Evolutionary conservation across 108 stramenopile species (phyloP).

Genomic region (Cyclotella baltica): DNA sequence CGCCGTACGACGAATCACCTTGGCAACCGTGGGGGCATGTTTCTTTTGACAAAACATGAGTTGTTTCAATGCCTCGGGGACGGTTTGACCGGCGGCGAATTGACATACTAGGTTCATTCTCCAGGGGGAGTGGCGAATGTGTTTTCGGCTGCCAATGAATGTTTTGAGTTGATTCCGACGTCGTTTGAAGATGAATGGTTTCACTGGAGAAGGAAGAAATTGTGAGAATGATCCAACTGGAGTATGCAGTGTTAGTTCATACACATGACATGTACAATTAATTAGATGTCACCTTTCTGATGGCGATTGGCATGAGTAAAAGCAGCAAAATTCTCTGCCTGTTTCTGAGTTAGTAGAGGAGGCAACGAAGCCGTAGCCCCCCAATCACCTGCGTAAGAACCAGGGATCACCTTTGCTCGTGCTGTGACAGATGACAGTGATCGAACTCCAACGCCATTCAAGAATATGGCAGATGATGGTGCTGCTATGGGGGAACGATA

Average conservation of each 20-base stretch:
- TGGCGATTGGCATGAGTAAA: constrained; percentile 39
- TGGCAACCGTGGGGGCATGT: constrained; percentile 72
- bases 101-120: constrained; percentile 81
- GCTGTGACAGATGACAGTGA: background rate
- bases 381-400: background rate
- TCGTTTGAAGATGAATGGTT: constrained; percentile 73
- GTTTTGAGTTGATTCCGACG: constrained; percentile 64
- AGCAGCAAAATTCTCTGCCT: constrained; percentile 43
- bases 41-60: constrained; percentile 73
- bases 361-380: constrained; percentile 34
- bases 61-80: constrained; percentile 84
- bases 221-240: background rate
- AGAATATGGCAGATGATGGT: background rate
- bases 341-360: constrained; percentile 31
- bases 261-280: background rate
- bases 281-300: constrained; percentile 33
- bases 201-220: constrained; percentile 41
- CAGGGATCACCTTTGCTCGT: background rate
- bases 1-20: constrained; percentile 73
- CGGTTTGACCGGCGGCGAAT: constrained; percentile 71
- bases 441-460: background rate
- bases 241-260: background rate
- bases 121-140: constrained; percentile 84
- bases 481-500: too few species aligned
- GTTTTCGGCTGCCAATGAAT: constrained; percentile 65